A percentile compares a stretch with the other conserved stretches of the same genome.
Conservation (phyloP, 768 basidiomycete species). For the Arthromyces matolae region DNA sequence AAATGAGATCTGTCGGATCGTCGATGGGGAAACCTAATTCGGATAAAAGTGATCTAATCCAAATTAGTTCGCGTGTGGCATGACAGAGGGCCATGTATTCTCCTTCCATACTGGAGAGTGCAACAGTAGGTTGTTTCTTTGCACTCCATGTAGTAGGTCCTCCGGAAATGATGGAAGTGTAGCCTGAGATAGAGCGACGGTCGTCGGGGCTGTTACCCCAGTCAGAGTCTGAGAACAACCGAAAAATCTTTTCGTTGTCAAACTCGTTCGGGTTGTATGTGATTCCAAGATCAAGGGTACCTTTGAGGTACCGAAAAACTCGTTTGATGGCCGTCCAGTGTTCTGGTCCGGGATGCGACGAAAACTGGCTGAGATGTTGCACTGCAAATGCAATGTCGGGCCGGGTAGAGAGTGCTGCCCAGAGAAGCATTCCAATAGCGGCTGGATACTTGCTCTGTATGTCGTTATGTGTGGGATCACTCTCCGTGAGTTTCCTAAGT, state of each 20-base stretch:
- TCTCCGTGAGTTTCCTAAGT: slow-evolving; percentile 14
- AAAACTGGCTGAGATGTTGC: too few species aligned
- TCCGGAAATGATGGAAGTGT: not conserved
- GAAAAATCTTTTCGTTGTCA: not conserved
- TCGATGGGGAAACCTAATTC: slow-evolving; percentile 17
- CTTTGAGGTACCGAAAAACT: not conserved
- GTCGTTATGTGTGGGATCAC: too few species aligned
- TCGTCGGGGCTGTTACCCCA: not conserved
- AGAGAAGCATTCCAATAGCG: too few species aligned
- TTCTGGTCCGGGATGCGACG: too few species aligned
- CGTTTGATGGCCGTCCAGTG: too few species aligned
- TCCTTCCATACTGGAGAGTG: slow-evolving; percentile 25
- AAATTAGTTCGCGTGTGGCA: slow-evolving; percentile 23
- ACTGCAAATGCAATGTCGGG: too few species aligned
- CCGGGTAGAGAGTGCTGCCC: too few species aligned
- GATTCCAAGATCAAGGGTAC: not conserved
- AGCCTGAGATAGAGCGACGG: not conserved
- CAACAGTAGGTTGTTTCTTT: not conserved
- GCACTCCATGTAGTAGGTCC: too few species aligned
- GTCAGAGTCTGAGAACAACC: not conserved
- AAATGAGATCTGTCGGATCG: slow-evolving; percentile 12
- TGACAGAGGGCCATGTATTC: slow-evolving; percentile 41
- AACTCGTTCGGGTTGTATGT: not conserved
- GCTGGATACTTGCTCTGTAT: too few species aligned
- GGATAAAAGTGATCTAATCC: slow-evolving; percentile 14